A percentile compares a stretch with the other conserved stretches of the same genome.
Conservation (phyloP, 73 alveolate species). For the Loxodes magnus region DNA sequence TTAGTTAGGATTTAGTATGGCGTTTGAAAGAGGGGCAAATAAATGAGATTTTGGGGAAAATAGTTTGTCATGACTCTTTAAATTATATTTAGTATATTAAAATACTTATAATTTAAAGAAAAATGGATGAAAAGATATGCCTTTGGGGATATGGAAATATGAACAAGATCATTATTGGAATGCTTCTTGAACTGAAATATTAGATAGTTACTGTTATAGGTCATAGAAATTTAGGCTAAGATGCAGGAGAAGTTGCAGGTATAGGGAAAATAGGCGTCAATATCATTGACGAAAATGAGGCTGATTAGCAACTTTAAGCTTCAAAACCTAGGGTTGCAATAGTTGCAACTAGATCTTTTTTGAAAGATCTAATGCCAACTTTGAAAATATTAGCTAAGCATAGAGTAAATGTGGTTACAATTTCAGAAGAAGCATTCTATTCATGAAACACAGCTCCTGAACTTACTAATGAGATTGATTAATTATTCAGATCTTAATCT, state of each 20-base stretch:
- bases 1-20: too few species aligned
- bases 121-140: slow-evolving; percentile 2
- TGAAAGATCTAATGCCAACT: background rate
- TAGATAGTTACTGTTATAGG: slow-evolving; percentile 12
- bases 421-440: slow-evolving; percentile 15
- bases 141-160: slow-evolving; percentile 16
- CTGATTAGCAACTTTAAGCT: background rate
- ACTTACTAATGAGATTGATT: slow-evolving; percentile 8
- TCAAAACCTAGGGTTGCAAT: slow-evolving; percentile 7
- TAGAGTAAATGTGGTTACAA: slow-evolving; percentile 7
- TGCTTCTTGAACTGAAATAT: background rate
- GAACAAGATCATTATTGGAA: background rate
- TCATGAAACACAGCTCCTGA: slow-evolving; percentile 15
- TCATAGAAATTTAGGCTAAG: slow-evolving; percentile 4
- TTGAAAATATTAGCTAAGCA: background rate
- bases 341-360: background rate
- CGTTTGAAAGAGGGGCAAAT: too few species aligned
- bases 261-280: background rate
- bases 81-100: too few species aligned
- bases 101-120: background rate
- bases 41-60: too few species aligned
- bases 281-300: background rate
- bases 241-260: slow-evolving; percentile 16
- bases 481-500: background rate
- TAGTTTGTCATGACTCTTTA: too few species aligned